Conservation (phyloP, 768 basidiomycete species). For the Termitomyces sp. region DNA sequence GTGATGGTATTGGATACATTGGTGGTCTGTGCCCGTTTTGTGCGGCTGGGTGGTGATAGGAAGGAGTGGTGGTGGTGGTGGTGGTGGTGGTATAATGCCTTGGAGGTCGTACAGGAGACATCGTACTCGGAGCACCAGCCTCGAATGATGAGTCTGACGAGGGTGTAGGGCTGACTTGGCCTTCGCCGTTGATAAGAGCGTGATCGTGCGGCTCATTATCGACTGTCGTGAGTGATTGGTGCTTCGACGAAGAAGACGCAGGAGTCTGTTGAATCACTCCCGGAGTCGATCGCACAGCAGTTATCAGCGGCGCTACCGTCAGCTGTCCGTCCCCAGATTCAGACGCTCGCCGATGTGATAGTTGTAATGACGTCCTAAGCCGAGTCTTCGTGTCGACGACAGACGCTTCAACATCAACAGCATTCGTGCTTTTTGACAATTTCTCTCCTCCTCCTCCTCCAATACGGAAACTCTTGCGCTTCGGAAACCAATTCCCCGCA, state of each 20-base stretch:
- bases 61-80: neutral
- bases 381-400: neutral
- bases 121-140: neutral
- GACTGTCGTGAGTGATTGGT: neutral
- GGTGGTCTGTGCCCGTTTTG: conserved; percentile 6
- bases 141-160: conserved; percentile 13
- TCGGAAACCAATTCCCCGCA: conserved; percentile 41
- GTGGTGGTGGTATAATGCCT: neutral
- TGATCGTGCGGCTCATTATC: conserved; percentile 3
- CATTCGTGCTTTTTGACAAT: conserved; percentile 10
- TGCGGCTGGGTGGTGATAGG: conserved; percentile 10
- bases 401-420: neutral
- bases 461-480: conserved; percentile 46
- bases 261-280: conserved; percentile 3
- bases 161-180: conserved; percentile 10
- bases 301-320: neutral
- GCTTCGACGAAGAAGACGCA: neutral
- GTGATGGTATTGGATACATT: conserved; percentile 5
- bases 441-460: conserved; percentile 37
- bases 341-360: conserved; percentile 12
- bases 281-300: neutral
- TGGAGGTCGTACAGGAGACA: neutral
- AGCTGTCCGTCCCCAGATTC: conserved; percentile 4
- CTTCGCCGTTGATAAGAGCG: conserved; percentile 9
- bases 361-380: conserved; percentile 12